Evolutionary conservation across 768 basidiomycete genomes (phyloP).

Genomic region (Lenzites betulinus): DNA sequence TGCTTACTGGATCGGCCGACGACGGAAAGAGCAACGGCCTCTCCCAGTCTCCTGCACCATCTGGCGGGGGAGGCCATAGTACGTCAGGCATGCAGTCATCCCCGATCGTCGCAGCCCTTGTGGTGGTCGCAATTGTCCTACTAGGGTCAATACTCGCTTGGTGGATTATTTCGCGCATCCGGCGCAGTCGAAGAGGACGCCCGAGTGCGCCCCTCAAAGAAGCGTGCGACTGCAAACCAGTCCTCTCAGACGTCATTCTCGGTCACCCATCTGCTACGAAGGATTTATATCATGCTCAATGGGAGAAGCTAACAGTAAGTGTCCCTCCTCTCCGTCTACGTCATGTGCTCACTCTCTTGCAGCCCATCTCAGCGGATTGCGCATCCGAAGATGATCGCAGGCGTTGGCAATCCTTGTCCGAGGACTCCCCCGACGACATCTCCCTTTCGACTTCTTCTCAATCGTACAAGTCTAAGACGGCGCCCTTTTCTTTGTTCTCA

Average conservation of each 20-base stretch:
- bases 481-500: not conserved
- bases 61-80: not conserved
- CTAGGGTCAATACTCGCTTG: not conserved
- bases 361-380: not conserved
- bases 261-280: not conserved
- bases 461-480: not conserved
- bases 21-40: not conserved
- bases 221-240: not conserved
- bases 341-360: not conserved
- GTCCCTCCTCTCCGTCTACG: not conserved
- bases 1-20: not conserved
- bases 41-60: not conserved
- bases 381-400: not conserved
- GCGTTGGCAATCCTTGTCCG: not conserved
- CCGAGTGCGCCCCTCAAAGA: not conserved
- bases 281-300: not conserved
- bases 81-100: not conserved
- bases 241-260: not conserved
- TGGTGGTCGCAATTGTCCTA: not conserved
- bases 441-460: not conserved
- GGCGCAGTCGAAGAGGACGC: not conserved
- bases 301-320: not conserved
- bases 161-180: slow-evolving; percentile 4
- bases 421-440: not conserved
- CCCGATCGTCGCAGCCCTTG: not conserved